A percentile compares a stretch with the other conserved stretches of the same genome.
Conservation (phyloP, 371 early-diverging fungal genomes). For the Mortierella polycephala region DNA sequence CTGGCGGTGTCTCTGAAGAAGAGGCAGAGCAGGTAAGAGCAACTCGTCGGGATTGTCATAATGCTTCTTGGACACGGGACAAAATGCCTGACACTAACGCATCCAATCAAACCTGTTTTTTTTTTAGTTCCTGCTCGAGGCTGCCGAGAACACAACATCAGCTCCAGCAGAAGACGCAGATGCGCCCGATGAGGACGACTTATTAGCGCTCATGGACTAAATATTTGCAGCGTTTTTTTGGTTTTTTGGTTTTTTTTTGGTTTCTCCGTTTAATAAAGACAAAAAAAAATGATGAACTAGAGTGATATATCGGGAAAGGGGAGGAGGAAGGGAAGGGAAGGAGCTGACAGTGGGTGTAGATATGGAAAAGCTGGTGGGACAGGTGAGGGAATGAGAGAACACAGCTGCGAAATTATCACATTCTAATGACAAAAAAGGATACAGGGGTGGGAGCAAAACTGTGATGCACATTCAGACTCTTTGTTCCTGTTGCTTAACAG, state of each 20-base stretch:
- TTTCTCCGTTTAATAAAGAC: slow-evolving; percentile 7
- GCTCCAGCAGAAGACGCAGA: slow-evolving; percentile 11
- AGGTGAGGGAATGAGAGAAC: too few species aligned
- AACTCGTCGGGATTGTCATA: neutral
- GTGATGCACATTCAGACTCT: neutral
- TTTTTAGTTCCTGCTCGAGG: slow-evolving; percentile 19
- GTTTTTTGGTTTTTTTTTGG: neutral
- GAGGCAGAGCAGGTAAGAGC: slow-evolving; percentile 38
- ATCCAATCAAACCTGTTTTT: neutral
- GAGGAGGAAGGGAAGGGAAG: neutral
- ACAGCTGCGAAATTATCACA: too few species aligned
- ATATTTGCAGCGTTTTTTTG: neutral
- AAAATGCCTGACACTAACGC: neutral
- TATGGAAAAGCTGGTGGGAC: too few species aligned
- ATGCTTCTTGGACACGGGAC: neutral
- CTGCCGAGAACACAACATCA: slow-evolving; percentile 9
- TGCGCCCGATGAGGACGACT: slow-evolving; percentile 41
- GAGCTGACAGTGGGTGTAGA: too few species aligned
- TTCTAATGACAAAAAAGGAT: slow-evolving; percentile 1
- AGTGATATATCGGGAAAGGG: neutral
- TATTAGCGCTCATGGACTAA: slow-evolving; percentile 50
- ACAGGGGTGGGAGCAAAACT: slow-evolving; percentile 12
- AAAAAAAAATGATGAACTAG: slow-evolving; percentile 6
- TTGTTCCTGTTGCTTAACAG: slow-evolving; percentile 28
- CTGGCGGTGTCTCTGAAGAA: slow-evolving; percentile 29